Evolutionary conservation across 2,329 filamentous ascomycete genomes (phyloP), one percentile per base, ranked within the genome.

Genomic region (Nothopassalora personata): DNA sequence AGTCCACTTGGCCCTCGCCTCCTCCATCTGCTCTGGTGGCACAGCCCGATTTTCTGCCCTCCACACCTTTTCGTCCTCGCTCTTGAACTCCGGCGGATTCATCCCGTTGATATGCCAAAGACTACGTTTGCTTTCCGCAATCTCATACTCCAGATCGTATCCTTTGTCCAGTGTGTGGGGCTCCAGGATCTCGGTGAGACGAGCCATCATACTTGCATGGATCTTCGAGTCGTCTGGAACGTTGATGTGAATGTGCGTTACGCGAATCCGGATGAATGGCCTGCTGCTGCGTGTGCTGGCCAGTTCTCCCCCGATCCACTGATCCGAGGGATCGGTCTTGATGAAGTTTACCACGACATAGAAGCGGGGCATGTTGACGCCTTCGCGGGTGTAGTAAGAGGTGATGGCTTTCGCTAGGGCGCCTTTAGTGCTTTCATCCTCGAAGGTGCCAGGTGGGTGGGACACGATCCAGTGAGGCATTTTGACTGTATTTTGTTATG

Each of bases 401-500:
- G 75, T 78, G 34, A 79, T 74, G 59, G 70, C 68, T 56, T 68
- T 62, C 28, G 72, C 66, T 2, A 79, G 60, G 13, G 70, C 65
- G 7, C 65, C 33, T 56, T 74, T 76, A 4, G 66, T 63, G 2
- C 58, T 63, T 0, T 60, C 54, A 27, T 67, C 61, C 3, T 65
- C 60, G 67, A 78, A 78, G 60, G 70, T 68, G 31, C 61, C 64
- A 1, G 66, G 61, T 39, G 53, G 52, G 66, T 78, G 75, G 69
- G 72, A 77, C 62, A 79, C 71, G 8, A 67, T 65, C 76, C 75
- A 79, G 60, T 77, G 74, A 62, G 77, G 76, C 77, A 79, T 79
- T 6, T n/a, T 43, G 23, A 23, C 4, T 43, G 39, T 43, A 11
- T 9, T 8, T 34, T 34, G 8, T 34, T 34, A 34, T 34, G 7